Evolutionary conservation across 345 rosid species (phyloP), one percentile per base, ranked within the genome.

Genomic region (Orychophragmus violaceus): DNA sequence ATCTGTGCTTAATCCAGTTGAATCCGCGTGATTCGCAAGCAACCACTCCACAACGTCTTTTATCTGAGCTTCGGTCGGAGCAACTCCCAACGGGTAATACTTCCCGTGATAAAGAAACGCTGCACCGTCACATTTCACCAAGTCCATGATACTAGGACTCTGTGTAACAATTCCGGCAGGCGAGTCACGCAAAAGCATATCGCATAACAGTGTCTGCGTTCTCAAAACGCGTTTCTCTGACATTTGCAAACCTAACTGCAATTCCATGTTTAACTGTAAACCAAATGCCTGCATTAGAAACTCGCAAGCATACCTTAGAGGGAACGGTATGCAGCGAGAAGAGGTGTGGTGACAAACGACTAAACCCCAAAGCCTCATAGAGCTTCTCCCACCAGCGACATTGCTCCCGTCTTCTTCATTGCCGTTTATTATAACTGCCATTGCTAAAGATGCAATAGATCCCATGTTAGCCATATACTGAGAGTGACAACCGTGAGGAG

Each of bases 391-490:
- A 27, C 88, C 91, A 29, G 8, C 51, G n/a, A 30, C 59, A 30
- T 18, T 54, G 37, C n/a, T 27, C 59, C 79, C 84, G 11, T 89
- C 99, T 45, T 89, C 95, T 11, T 89, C 95, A 42, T 78, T 95
- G 12, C 90, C 88, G 63, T 91, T 89, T 27, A 95, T 95, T 68
- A 95, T 78, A 56, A 95, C 96, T 0, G 97, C 95, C 99, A 91
- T 74, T 1, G 85, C 97, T 71, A 95, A 62, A 0, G 99, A 90
- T 3, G 99, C 97, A 14, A 74, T 82, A 8, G 96, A 84, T 6
- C 97, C 99, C 97, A 95, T 95, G 64, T 95, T 91, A 22, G 80
- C 86, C 99, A 95, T 91, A 68, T 91, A 95, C 73, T 95, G 99
- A 9, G 96, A 84, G 60, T 95, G 99, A 68, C 99, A 91, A 41